phyloP scores from a whole-genome alignment of 345 rosid genomes.

The Noccaea bulbosa region DNA sequence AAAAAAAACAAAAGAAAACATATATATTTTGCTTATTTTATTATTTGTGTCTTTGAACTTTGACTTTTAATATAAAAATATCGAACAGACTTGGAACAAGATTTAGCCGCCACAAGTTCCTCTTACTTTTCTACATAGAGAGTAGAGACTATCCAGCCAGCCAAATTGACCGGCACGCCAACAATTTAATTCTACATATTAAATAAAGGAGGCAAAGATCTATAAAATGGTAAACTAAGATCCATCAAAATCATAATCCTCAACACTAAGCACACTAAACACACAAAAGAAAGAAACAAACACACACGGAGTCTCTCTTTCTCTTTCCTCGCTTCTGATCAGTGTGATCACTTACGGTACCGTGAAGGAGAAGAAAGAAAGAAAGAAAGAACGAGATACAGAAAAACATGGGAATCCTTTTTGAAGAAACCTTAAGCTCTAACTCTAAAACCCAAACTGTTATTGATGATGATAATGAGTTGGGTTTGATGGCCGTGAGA shows the following conservation, averaged over 20 bases:
- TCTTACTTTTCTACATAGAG: slow-evolving; percentile 15
- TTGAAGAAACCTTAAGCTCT: slow-evolving; percentile 27
- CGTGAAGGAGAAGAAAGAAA: background rate
- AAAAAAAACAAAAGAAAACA: background rate
- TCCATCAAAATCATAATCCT: slow-evolving; percentile 8
- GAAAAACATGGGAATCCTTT: slow-evolving; percentile 17
- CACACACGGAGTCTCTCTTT: background rate
- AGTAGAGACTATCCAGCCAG: background rate
- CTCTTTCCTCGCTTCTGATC: background rate
- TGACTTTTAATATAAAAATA: background rate
- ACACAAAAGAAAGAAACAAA: background rate
- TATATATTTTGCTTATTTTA: too few relatives aligned
- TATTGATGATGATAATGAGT: slow-evolving; percentile 40
- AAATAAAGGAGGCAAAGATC: background rate
- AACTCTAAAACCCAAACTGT: slow-evolving; percentile 12
- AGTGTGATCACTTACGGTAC: background rate
- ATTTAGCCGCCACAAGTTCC: background rate
- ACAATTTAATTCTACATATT: background rate
- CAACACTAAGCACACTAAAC: background rate
- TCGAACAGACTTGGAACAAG: background rate
- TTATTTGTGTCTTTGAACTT: background rate
- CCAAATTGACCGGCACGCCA: background rate
- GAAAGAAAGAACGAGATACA: background rate
- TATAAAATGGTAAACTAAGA: background rate
- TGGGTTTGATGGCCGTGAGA: slow-evolving; percentile 48